Percentiles rank a stretch among this genome's conserved stretches.
Conservation (phyloP, 2,329 filamentous ascomycete genomes). For the Curvularia hawaiiensis region DNA sequence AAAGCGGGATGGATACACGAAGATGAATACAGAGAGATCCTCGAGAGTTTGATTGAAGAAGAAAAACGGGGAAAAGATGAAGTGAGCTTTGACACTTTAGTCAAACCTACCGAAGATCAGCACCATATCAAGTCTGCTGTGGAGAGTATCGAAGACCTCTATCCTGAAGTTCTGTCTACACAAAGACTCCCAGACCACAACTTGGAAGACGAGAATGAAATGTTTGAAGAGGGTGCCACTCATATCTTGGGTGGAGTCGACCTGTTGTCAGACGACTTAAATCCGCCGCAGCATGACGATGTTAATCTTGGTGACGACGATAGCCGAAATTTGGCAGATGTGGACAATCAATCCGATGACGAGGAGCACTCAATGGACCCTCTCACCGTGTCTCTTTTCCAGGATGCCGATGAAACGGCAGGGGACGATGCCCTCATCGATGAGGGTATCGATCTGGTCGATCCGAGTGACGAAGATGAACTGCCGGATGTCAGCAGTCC, state of each 20-base stretch:
- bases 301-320: constrained; percentile 13
- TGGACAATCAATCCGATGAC: constrained; percentile 22
- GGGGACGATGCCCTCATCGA: constrained; percentile 21
- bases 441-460: constrained; percentile 27
- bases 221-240: not conserved
- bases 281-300: constrained; percentile 12
- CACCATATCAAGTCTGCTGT: constrained; percentile 73
- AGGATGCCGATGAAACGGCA: constrained; percentile 8
- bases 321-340: constrained; percentile 36
- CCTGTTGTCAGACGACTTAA: not conserved
- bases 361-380: constrained; percentile 39
- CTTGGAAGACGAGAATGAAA: not conserved
- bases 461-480: constrained; percentile 21
- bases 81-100: constrained; percentile 69
- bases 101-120: constrained; percentile 60
- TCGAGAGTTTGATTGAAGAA: constrained; percentile 66
- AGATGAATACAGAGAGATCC: constrained; percentile 73
- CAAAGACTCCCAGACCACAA: constrained; percentile 21
- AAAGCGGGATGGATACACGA: constrained; percentile 93
- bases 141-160: constrained; percentile 87
- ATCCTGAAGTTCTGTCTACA: constrained; percentile 64
- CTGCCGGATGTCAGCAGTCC: constrained; percentile 6
- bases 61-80: constrained; percentile 61
- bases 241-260: not conserved
- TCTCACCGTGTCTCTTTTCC: constrained; percentile 34